Evolutionary conservation across 2,329 filamentous ascomycete genomes (phyloP).

Genomic region (Knoxdaviesia capensis): DNA sequence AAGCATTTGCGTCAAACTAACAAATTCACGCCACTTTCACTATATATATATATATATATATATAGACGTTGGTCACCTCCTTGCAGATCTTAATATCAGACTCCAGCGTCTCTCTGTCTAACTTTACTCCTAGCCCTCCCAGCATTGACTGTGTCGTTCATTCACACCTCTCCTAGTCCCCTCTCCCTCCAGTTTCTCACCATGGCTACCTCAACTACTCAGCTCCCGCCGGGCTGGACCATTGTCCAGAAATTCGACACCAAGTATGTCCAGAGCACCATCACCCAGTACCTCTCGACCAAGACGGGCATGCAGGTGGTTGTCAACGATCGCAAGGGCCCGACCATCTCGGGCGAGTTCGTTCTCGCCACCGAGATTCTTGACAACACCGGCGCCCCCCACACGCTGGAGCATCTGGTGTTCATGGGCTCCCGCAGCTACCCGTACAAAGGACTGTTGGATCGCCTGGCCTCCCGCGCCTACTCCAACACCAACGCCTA

Average conservation of each 20-base stretch:
- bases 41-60: too few species aligned
- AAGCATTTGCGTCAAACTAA: too few species aligned
- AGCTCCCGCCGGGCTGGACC: constrained; percentile 4
- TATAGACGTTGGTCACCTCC: too few species aligned
- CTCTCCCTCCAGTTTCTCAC: background rate
- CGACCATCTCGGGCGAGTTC: constrained; percentile 92
- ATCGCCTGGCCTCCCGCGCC: constrained; percentile 80
- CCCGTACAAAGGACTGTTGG: constrained; percentile 82
- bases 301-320: constrained; percentile 88
- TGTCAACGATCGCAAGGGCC: constrained; percentile 77
- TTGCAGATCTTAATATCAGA: too few species aligned
- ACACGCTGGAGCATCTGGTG: constrained; percentile 64
- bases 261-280: constrained; percentile 71
- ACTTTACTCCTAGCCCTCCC: too few species aligned
- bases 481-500: constrained; percentile 94
- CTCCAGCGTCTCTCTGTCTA: too few species aligned
- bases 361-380: constrained; percentile 91
- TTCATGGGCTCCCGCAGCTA: constrained; percentile 91
- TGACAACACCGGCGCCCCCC: constrained; percentile 85
- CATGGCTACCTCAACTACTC: constrained; percentile 1
- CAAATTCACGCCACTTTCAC: too few species aligned
- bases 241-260: constrained; percentile 65
- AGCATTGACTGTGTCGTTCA: too few species aligned
- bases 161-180: too few species aligned
- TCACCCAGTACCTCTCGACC: constrained; percentile 92